Evolutionary conservation across 371 early-diverging fungal genomes (phyloP).

Genomic region (Conidiobolus incongruus): DNA sequence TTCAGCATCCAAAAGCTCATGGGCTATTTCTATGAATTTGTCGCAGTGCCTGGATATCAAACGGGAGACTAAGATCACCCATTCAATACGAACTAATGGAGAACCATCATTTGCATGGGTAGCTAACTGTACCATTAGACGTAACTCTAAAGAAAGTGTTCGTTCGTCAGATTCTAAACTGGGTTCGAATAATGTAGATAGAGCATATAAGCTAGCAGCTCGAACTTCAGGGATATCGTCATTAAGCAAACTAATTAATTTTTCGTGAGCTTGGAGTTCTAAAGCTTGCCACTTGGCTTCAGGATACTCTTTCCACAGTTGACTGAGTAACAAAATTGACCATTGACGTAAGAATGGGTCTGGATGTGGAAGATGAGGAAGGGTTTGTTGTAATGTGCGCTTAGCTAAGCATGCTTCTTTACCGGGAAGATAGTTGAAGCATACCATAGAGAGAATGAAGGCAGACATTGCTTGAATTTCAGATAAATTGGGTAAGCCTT

Average conservation of each 20-base stretch:
- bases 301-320: slow-evolving; percentile 59
- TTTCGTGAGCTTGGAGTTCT: slow-evolving; percentile 39
- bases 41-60: slow-evolving; percentile 31
- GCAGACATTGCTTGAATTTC: slow-evolving; percentile 82
- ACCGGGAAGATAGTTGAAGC: slow-evolving; percentile 51
- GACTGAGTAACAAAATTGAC: slow-evolving; percentile 64
- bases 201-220: slow-evolving; percentile 56
- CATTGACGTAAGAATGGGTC: slow-evolving; percentile 82
- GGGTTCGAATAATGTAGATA: slow-evolving; percentile 47
- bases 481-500: slow-evolving; percentile 33
- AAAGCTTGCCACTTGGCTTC: slow-evolving; percentile 51
- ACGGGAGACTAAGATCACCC: slow-evolving; percentile 42
- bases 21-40: slow-evolving; percentile 35
- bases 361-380: slow-evolving; percentile 42
- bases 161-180: slow-evolving; percentile 11
- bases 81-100: slow-evolving; percentile 59
- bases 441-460: slow-evolving; percentile 78
- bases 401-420: slow-evolving; percentile 63
- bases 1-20: slow-evolving; percentile 35
- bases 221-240: slow-evolving; percentile 71
- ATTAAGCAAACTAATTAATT: slow-evolving; percentile 25
- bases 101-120: slow-evolving; percentile 48
- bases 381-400: slow-evolving; percentile 36
- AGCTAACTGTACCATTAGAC: slow-evolving; percentile 10
- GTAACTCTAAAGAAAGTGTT: too few relatives aligned